These are phyloP conservation scores for Primulina huaijiensis DNA, from an alignment of 257 asterid genomes.

Conservation along the genomic window DNA sequence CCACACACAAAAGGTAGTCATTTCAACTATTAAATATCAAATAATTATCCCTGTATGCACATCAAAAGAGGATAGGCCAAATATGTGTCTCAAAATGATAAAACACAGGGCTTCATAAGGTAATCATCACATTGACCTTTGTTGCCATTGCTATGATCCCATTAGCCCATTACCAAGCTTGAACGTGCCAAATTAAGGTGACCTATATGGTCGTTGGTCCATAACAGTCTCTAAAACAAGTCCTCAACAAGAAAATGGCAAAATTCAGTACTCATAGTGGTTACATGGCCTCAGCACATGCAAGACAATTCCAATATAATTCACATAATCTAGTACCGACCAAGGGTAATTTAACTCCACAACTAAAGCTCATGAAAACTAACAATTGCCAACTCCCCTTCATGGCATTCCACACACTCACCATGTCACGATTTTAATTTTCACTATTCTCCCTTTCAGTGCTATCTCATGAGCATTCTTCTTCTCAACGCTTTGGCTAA, in stretches of 20 bases:
- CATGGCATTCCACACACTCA: too few relatives aligned
- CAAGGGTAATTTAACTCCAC: too few relatives aligned
- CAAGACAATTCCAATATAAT: too few relatives aligned
- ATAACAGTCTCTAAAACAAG: neutral
- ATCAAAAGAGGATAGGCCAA: neutral
- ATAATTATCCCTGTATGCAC: neutral
- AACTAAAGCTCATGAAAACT: too few relatives aligned
- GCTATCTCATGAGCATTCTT: too few relatives aligned
- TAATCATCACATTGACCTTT: neutral
- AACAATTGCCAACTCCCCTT: too few relatives aligned
- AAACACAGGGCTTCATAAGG: neutral
- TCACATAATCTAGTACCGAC: too few relatives aligned
- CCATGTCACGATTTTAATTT: too few relatives aligned
- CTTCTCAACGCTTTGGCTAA: too few relatives aligned
- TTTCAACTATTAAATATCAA: too few relatives aligned
- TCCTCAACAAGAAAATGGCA: neutral
- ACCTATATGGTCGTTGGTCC: neutral
- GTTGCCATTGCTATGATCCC: neutral
- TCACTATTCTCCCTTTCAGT: too few relatives aligned
- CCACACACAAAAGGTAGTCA: neutral
- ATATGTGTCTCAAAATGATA: neutral
- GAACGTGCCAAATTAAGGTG: neutral
- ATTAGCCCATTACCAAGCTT: neutral
- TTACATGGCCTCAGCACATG: too few relatives aligned
- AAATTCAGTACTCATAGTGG: neutral